Evolutionary conservation across 1,284 basidiomycete species (phyloP).

Genomic region (Ganoderma resinaceum): DNA sequence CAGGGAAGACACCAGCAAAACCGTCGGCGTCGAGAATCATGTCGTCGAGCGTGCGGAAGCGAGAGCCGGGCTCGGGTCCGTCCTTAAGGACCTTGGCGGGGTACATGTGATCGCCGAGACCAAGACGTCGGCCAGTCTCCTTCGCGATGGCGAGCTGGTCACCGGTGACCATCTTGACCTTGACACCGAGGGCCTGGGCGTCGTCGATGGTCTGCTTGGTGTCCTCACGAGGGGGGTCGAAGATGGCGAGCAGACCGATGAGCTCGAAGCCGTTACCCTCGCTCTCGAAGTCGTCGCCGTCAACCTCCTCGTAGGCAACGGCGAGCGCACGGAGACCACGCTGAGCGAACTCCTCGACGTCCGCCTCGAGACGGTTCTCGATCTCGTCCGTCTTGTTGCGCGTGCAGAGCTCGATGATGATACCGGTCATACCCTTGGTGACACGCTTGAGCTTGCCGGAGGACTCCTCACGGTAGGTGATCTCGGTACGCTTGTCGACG

Average conservation of each 20-base stretch:
- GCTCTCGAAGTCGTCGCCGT: conserved; percentile 80
- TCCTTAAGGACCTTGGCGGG: conserved; percentile 95
- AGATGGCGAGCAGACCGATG: conserved; percentile 96
- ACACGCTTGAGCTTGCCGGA: conserved; percentile 96
- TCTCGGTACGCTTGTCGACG: conserved; percentile 98
- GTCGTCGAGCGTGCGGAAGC: conserved; percentile 86
- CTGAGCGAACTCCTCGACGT: conserved; percentile 94
- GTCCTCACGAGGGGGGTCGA: conserved; percentile 97
- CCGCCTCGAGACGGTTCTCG: conserved; percentile 91
- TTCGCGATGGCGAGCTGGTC: conserved; percentile 99
- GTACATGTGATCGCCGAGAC: conserved; percentile 97
- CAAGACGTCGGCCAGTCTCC: conserved; percentile 98
- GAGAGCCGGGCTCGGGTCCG: conserved; percentile 81
- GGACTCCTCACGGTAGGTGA: conserved; percentile 95
- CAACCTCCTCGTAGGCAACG: conserved; percentile 94
- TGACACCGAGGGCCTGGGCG: conserved; percentile 93
- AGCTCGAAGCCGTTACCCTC: conserved; percentile 97
- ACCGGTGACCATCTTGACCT: conserved; percentile 99
- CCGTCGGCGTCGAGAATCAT: conserved; percentile 94
- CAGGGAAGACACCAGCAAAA: conserved; percentile 96
- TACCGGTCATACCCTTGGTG: conserved; percentile 99
- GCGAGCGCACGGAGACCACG: conserved; percentile 99
- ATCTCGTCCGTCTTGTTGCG: conserved; percentile 95
- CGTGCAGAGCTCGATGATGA: conserved; percentile 94
- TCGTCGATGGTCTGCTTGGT: conserved; percentile 99